Evolutionary conservation across 2,329 filamentous ascomycete species (phyloP).

Genomic region (Xylariaceae sp.): DNA sequence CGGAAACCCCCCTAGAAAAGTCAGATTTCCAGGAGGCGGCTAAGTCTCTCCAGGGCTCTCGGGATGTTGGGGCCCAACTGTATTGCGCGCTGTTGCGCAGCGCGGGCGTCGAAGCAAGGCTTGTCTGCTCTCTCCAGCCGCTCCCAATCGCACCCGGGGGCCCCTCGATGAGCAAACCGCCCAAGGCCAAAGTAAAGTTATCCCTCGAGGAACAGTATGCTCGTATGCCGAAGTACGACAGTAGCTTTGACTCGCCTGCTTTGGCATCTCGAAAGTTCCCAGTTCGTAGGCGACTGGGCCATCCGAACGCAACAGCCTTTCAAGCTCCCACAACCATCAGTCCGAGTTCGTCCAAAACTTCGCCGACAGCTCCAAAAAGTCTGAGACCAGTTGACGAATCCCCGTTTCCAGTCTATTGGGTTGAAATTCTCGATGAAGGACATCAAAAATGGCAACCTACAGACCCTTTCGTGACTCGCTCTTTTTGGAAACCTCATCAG

Average conservation of each 20-base stretch:
- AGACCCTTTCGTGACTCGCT: slow-evolving; percentile 75
- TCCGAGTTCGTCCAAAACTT: slow-evolving; percentile 23
- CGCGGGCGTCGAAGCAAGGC: slow-evolving; percentile 70
- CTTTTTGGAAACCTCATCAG: slow-evolving; percentile 62
- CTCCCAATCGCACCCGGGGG: slow-evolving; percentile 58
- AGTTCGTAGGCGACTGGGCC: slow-evolving; percentile 42
- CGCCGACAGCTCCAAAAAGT: slow-evolving; percentile 28
- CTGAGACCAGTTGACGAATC: slow-evolving; percentile 71
- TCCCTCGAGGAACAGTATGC: slow-evolving; percentile 29
- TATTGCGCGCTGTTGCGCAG: slow-evolving; percentile 81
- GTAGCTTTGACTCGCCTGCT: slow-evolving; percentile 20
- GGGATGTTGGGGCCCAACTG: slow-evolving; percentile 82
- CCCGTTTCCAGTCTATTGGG: slow-evolving; percentile 81
- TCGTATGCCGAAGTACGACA: slow-evolving; percentile 33
- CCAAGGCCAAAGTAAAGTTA: slow-evolving; percentile 21
- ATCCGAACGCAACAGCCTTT: slow-evolving; percentile 47
- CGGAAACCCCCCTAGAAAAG: slow-evolving; percentile 61
- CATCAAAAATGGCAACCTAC: slow-evolving; percentile 88
- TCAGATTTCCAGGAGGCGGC: slow-evolving; percentile 69
- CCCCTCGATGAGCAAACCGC: slow-evolving; percentile 38
- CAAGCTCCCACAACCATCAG: slow-evolving; percentile 36
- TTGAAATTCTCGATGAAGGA: slow-evolving; percentile 79
- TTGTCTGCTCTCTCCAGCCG: slow-evolving; percentile 86
- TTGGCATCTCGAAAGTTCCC: slow-evolving; percentile 24
- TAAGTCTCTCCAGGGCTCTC: slow-evolving; percentile 64